Conservation (phyloP, 2,329 filamentous ascomycete species). For the Leptosphaerulina australis region DNA sequence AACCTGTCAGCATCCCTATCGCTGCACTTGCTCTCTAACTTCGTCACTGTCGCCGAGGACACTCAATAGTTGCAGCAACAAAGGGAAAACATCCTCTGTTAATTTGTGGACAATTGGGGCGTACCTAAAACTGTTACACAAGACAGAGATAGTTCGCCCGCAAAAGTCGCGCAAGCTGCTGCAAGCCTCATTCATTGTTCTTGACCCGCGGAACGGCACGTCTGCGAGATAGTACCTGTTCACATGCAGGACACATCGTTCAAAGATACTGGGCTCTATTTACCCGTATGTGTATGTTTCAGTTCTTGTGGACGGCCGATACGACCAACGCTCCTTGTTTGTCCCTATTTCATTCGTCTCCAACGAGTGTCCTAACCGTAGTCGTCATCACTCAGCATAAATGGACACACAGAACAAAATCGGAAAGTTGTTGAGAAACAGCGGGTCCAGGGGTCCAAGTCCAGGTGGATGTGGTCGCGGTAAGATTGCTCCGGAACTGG, state of each 20-base stretch:
- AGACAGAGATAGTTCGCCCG: slow-evolving; percentile 22
- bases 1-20: not conserved
- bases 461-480: slow-evolving; percentile 11
- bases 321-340: slow-evolving; percentile 1
- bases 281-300: slow-evolving; percentile 5
- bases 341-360: not conserved
- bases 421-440: slow-evolving; percentile 23
- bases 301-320: slow-evolving; percentile 4
- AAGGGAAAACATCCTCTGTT: not conserved
- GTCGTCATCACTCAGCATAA: slow-evolving; percentile 3
- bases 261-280: slow-evolving; percentile 1
- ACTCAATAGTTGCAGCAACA: slow-evolving; percentile 9
- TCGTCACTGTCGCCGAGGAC: not conserved
- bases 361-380: not conserved
- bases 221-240: slow-evolving; percentile 16
- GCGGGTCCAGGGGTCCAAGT: slow-evolving; percentile 15
- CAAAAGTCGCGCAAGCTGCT: slow-evolving; percentile 34
- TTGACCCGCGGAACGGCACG: slow-evolving; percentile 13
- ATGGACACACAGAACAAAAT: slow-evolving; percentile 25
- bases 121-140: slow-evolving; percentile 18
- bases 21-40: not conserved
- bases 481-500: slow-evolving; percentile 13
- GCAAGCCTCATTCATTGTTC: slow-evolving; percentile 19
- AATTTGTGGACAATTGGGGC: slow-evolving; percentile 3
- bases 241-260: slow-evolving; percentile 16